Conservation (phyloP, 371 early-diverging fungal genomes). For the Mucor irregularis region DNA sequence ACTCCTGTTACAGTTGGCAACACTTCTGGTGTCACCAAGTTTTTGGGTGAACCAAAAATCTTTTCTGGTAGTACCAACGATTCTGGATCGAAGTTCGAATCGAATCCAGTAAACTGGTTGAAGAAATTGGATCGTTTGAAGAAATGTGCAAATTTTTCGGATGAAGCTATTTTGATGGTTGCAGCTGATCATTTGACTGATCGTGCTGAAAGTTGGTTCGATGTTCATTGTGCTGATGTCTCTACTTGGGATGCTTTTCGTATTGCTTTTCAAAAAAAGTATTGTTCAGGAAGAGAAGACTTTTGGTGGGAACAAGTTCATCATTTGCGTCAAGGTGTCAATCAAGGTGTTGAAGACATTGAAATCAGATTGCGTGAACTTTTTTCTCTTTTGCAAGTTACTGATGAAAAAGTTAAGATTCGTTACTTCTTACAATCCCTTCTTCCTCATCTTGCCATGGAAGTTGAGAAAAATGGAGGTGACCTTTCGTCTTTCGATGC, state of each 20-base stretch:
- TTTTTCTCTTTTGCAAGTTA: not conserved
- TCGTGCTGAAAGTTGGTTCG: slow-evolving; percentile 6
- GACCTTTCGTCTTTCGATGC: not conserved
- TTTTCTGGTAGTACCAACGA: too few species aligned
- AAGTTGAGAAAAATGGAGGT: slow-evolving; percentile 6
- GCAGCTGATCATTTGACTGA: slow-evolving; percentile 1
- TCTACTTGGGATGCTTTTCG: not conserved
- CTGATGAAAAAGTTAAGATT: not conserved
- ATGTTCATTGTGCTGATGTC: not conserved
- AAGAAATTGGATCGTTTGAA: not conserved
- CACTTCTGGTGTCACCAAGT: too few species aligned
- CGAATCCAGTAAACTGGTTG: too few species aligned
- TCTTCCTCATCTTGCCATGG: not conserved
- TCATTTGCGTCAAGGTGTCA: not conserved
- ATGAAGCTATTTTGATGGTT: slow-evolving; percentile 5
- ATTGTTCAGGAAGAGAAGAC: slow-evolving; percentile 17
- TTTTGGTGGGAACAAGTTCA: slow-evolving; percentile 6
- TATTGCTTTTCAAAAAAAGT: slow-evolving; percentile 18
- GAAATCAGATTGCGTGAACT: slow-evolving; percentile 10
- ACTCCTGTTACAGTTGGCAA: too few species aligned
- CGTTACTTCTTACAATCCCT: slow-evolving; percentile 15
- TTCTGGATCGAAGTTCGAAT: too few species aligned
- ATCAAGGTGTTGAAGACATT: slow-evolving; percentile 1
- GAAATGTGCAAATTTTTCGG: not conserved
- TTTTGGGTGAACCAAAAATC: too few species aligned